Evolutionary conservation across 140 eudicot species (phyloP).

Genomic region (Stevia rebaudiana): DNA sequence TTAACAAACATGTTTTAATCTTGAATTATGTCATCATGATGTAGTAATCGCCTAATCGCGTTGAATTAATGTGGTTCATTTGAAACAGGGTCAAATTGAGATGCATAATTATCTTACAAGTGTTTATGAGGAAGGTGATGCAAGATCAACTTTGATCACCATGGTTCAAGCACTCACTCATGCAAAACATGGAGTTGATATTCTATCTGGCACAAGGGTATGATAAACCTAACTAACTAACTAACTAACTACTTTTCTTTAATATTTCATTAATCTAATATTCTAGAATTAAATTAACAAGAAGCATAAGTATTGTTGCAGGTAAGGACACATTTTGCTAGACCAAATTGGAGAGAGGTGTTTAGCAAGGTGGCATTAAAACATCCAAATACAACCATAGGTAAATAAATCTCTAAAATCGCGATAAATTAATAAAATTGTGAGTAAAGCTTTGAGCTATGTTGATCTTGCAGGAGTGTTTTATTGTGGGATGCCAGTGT

Average conservation of each 20-base stretch:
- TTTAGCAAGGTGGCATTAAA: conserved; percentile 65
- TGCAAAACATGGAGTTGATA: conserved; percentile 97
- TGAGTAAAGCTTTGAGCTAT: background rate
- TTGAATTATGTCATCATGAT: background rate
- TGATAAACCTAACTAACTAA: conserved; percentile 23
- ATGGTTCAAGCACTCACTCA: conserved; percentile 97
- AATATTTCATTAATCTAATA: background rate
- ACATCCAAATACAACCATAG: conserved; percentile 74
- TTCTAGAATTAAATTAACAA: background rate
- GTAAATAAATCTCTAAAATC: conserved; percentile 34
- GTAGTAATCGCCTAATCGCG: background rate
- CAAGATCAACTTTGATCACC: conserved; percentile 91
- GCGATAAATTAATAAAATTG: background rate
- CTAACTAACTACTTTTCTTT: conserved; percentile 1
- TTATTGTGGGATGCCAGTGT: conserved; percentile 84
- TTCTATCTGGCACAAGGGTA: conserved; percentile 93
- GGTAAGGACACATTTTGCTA: conserved; percentile 98
- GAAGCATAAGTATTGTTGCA: conserved; percentile 27
- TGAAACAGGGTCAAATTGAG: conserved; percentile 85
- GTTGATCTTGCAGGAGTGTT: conserved; percentile 68
- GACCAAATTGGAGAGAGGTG: conserved; percentile 95
- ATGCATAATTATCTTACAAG: conserved; percentile 98
- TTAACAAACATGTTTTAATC: background rate
- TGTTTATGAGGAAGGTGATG: conserved; percentile 98
- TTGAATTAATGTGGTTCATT: background rate